Conservation (phyloP, 768 basidiomycete species). For the Suillus subluteus region DNA sequence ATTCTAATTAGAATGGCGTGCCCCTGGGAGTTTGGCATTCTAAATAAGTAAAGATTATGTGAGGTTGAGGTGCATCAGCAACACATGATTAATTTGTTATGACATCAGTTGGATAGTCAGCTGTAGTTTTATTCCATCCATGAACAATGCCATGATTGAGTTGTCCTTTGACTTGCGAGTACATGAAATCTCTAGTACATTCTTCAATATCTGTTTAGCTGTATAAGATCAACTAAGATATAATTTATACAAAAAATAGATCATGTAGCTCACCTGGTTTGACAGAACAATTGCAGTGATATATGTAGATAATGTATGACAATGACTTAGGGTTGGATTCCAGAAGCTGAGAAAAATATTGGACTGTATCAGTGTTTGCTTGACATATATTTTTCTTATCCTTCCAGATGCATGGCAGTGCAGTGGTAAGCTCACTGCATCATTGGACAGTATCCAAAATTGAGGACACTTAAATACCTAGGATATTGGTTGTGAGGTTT, state of each 20-base stretch:
- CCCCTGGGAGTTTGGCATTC: too few relatives aligned
- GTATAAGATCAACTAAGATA: background rate
- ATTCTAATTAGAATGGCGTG: too few relatives aligned
- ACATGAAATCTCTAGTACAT: background rate
- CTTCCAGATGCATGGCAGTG: background rate
- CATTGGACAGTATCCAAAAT: background rate
- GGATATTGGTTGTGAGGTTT: background rate
- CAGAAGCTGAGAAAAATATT: too few relatives aligned
- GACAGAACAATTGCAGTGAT: background rate
- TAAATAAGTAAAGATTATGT: too few relatives aligned
- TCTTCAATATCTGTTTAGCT: background rate
- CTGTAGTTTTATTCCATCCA: too few relatives aligned
- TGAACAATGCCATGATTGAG: too few relatives aligned
- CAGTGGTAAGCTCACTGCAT: background rate
- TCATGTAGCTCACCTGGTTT: background rate
- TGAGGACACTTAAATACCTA: background rate
- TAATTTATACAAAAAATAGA: background rate
- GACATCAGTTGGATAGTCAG: too few relatives aligned
- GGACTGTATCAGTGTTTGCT: too few relatives aligned
- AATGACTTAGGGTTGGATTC: too few relatives aligned
- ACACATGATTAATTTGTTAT: too few relatives aligned
- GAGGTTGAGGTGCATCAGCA: too few relatives aligned
- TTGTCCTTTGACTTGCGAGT: background rate
- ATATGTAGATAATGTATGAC: background rate
- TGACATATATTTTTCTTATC: too few relatives aligned